Base-by-base conservation (phyloP, 768 basidiomycete species). In the Leccinum boreale region DNA sequence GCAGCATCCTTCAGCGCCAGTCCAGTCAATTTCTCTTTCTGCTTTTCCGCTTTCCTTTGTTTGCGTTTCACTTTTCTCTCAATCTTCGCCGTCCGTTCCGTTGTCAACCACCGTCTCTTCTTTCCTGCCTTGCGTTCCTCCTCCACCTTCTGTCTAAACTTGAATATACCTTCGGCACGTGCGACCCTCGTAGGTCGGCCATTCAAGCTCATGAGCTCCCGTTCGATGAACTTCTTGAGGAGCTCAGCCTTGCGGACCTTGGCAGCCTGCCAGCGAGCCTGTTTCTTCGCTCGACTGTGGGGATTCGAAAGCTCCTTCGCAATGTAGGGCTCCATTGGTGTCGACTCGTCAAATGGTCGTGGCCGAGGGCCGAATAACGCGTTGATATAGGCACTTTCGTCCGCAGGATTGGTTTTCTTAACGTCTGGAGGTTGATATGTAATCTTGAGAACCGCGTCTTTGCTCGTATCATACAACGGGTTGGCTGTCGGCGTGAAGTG, bases 211-310 rank as follows among this genome's bases (percentile, higher is more conserved):
- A 77, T 70, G 64, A 85, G 67, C 54, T 85, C 86, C 50, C 81
- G 78, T 6, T 75, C 70, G 47, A 85, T 74, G 61, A 83, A 81
- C 60, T 83, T 73, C 58, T 79, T 75, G 49, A 87, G 75, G 54
- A 88, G 74, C 19, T 72, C 70, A 46, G 79, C 75, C 66, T 78
- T 79, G 60, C 78, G 75, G 17, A 69, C 62, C 61, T 80, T 78
- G 62, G 78, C 80, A 4, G 76, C 77, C 69, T 89, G 83, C 87
- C 88, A 93, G 61, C 92, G 83, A 50, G 77, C 76, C 65, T 89
- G 85, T 70, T 89, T 92, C 78, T 90, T 92, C 9, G 90, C 88
- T 19, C 89, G 85, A 12, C 88, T 84, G 66, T 92, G 87, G 24
- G 90, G 90, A 70, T 92, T 92, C 26, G 89, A 79, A 39, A 94